These are phyloP conservation scores for Hypoxylon lienhwacheense DNA, from an alignment of 495 filamentous ascomycete species.

Conservation along the genomic window DNA sequence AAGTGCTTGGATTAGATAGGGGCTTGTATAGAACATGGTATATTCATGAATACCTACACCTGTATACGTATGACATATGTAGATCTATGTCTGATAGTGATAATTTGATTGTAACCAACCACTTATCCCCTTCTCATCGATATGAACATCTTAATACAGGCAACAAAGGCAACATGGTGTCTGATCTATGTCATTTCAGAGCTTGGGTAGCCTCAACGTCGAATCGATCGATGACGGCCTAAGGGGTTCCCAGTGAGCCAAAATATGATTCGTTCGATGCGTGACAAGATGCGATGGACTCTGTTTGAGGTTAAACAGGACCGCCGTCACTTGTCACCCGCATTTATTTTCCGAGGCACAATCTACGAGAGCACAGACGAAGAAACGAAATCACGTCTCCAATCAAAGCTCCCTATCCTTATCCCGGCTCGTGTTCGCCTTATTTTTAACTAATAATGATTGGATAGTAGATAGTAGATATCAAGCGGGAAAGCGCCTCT, in stretches of 20 bases:
- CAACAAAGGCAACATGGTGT: background rate
- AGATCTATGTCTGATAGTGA: constrained; percentile 1
- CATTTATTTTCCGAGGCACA: constrained; percentile 29
- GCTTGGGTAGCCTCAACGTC: background rate
- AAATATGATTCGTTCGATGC: constrained; percentile 1
- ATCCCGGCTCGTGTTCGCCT: constrained; percentile 9
- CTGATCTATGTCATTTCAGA: background rate
- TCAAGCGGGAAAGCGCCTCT: background rate
- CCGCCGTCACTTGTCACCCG: constrained; percentile 14
- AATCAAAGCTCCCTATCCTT: constrained; percentile 7
- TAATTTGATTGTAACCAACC: background rate
- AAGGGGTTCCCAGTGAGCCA: background rate
- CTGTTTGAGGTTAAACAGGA: constrained; percentile 18
- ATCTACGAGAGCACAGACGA: constrained; percentile 3
- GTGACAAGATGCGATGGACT: constrained; percentile 17
- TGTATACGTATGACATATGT: too few relatives aligned
- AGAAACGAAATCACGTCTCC: background rate
- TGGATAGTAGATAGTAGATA: constrained; percentile 5
- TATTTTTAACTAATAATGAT: constrained; percentile 11
- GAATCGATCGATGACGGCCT: constrained; percentile 5
- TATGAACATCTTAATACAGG: background rate
- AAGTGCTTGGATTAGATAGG: too few relatives aligned
- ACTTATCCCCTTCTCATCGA: background rate
- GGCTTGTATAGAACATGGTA: too few relatives aligned
- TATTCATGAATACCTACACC: too few relatives aligned